Evolutionary conservation across 169 alveolate species (phyloP), one percentile per base, ranked within the genome.

Genomic region (Amoebophrya sp.): DNA sequence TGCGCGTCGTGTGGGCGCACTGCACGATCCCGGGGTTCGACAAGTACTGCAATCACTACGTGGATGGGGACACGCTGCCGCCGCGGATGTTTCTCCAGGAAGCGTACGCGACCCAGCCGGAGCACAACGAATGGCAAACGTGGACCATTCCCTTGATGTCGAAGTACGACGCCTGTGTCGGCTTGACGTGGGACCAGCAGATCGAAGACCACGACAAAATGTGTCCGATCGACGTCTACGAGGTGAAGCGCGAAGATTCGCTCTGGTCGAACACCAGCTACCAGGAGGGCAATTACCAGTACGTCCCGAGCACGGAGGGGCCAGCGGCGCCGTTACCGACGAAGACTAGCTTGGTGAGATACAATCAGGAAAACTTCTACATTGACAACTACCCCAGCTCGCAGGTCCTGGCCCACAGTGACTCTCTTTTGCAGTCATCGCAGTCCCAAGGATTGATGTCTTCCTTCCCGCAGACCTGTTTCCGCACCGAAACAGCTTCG

Each of bases 91-190:
- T 66, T 25, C 1, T 7, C 7, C 83, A 66, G 83, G 32, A 66
- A 25, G 83, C 83, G 83, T 66, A 66, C 83, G 83, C 83, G 32
- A 25, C 29, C 83, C 29, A 18, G 32, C 83, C 83, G 10, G 83
- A 66, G 39, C 38, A 66, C 7, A 18, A 66, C 38, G 39, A 66
- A 25, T 66, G 83, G 83, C 12, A 66, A 25, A 66, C 83, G 32
- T 66, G 35, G 29, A 25, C 35, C 18, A 2, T 66, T 25, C 1
- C 83, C 10, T 3, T 25, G 32, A 2, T 66, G 35, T 0, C 12
- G 32, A 66, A 66, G 83, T 66, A 66, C 83, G 83, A 66, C 83
- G 83, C 83, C 35, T 66, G 83, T 25, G 83, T 66, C 83, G 83
- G 83, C 35, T 25, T 66, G 35, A 66, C 83, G 35, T 66, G 83